Evolutionary conservation across 768 basidiomycete species (phyloP).

Genomic region (Clathrus columnatus): DNA sequence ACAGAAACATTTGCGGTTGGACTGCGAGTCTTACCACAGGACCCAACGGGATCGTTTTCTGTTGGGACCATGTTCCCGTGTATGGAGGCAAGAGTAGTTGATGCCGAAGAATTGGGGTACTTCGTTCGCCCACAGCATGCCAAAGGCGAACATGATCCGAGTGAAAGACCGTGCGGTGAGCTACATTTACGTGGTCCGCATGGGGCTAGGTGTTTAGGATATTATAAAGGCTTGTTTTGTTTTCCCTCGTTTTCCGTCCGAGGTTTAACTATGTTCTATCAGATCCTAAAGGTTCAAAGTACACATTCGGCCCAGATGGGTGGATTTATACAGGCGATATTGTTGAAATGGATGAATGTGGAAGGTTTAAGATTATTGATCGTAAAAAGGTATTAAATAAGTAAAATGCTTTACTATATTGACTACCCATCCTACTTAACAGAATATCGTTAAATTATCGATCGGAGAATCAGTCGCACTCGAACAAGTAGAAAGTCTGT

Average conservation of each 20-base stretch:
- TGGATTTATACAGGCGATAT: conserved; percentile 93
- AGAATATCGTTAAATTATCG: conserved; percentile 98
- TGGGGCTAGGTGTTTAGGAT: conserved; percentile 42
- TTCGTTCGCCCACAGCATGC: conserved; percentile 20
- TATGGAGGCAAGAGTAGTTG: conserved; percentile 79
- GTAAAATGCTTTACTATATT: conserved; percentile 80
- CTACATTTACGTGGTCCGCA: conserved; percentile 60
- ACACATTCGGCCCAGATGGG: conserved; percentile 75
- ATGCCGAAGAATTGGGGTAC: conserved; percentile 87
- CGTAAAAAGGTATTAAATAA: conserved; percentile 87
- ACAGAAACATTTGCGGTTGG: conserved; percentile 75
- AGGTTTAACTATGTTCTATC: not conserved
- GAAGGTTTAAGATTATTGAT: conserved; percentile 87
- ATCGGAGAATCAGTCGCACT: conserved; percentile 98
- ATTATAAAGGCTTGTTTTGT: conserved; percentile 38
- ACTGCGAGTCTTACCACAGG: conserved; percentile 45
- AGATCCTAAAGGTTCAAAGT: conserved; percentile 80
- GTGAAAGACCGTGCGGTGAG: conserved; percentile 90
- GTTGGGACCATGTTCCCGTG: conserved; percentile 72
- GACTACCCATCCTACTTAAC: conserved; percentile 27
- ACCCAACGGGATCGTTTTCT: conserved; percentile 61
- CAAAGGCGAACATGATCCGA: conserved; percentile 64
- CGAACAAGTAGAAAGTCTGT: conserved; percentile 87
- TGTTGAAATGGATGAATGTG: conserved; percentile 66
- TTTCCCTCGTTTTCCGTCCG: not conserved